phyloP scores from a whole-genome alignment of 1,284 basidiomycete genomes.

The Amylostereum areolatum region DNA sequence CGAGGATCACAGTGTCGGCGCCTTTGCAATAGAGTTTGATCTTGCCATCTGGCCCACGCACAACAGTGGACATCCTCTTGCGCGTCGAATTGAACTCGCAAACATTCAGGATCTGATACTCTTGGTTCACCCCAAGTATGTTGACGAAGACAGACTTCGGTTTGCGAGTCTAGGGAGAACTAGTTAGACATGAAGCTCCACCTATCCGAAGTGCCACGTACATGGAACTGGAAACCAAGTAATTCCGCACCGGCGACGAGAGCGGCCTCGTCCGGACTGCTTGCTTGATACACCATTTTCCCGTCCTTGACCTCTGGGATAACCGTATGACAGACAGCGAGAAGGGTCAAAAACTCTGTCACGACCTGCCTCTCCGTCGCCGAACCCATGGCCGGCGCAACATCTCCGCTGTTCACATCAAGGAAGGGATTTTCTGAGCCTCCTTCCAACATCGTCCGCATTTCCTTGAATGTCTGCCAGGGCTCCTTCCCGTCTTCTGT shows the following conservation, averaged over 20 bases:
- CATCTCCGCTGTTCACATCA: conserved; percentile 35
- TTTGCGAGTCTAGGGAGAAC: conserved; percentile 73
- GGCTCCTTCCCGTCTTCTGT: conserved; percentile 59
- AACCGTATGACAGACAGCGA: conserved; percentile 98
- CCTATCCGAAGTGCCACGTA: conserved; percentile 32
- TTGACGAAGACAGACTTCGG: conserved; percentile 92
- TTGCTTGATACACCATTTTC: conserved; percentile 91
- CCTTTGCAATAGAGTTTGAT: conserved; percentile 98
- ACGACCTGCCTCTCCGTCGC: conserved; percentile 51
- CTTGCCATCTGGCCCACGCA: conserved; percentile 83
- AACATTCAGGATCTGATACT: conserved; percentile 93
- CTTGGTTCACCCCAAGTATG: conserved; percentile 64
- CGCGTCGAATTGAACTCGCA: conserved; percentile 99
- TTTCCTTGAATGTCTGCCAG: conserved; percentile 73
- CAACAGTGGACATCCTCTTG: conserved; percentile 96
- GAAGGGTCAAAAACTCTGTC: conserved; percentile 83
- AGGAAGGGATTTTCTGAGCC: conserved; percentile 46
- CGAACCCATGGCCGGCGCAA: conserved; percentile 23
- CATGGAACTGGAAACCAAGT: conserved; percentile 91
- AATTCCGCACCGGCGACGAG: conserved; percentile 92
- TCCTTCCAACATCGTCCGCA: conserved; percentile 50
- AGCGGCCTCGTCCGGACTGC: conserved; percentile 97
- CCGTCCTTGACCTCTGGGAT: conserved; percentile 89
- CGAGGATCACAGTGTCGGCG: conserved; percentile 95
- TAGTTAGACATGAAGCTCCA: conserved; percentile 2